Percentiles rank a stretch among this genome's conserved stretches.
Evolutionary conservation across 768 basidiomycete species (phyloP).

Genomic region (Favolaschia claudopus): DNA sequence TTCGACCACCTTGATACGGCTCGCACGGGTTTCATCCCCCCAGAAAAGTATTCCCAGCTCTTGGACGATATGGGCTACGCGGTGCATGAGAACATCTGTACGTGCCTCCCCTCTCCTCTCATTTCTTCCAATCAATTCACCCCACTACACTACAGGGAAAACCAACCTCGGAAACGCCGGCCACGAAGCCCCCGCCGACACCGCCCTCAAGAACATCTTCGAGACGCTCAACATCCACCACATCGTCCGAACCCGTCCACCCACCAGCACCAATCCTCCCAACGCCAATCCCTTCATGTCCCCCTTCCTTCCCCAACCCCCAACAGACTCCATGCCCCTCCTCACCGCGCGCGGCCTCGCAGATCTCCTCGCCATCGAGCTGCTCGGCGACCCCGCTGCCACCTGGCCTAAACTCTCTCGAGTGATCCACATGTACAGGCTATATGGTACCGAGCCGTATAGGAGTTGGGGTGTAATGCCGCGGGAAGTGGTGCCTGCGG

Average conservation of each 20-base stretch:
- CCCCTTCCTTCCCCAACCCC: too few relatives aligned
- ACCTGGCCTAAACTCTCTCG: not conserved
- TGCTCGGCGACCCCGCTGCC: not conserved
- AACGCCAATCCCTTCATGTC: not conserved
- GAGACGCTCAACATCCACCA: constrained; percentile 24
- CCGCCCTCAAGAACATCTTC: constrained; percentile 9
- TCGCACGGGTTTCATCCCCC: constrained; percentile 10
- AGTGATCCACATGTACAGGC: not conserved
- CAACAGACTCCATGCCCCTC: not conserved
- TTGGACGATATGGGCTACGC: constrained; percentile 23
- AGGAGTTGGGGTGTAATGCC: not conserved
- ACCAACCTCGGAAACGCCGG: not conserved
- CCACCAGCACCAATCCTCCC: not conserved
- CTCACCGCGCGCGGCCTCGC: not conserved
- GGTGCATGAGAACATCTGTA: constrained; percentile 22
- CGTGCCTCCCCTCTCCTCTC: not conserved
- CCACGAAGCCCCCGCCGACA: constrained; percentile 16
- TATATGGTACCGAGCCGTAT: constrained; percentile 4
- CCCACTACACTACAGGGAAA: constrained; percentile 18
- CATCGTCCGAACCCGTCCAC: constrained; percentile 2
- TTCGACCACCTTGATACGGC: constrained; percentile 22
- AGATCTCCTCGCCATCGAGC: not conserved
- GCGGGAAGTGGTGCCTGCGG: constrained; percentile 6
- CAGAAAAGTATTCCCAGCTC: constrained; percentile 19
- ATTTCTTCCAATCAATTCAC: not conserved